Evolutionary conservation across 2,329 filamentous ascomycete genomes (phyloP).

Genomic region (Fusarium palustre): DNA sequence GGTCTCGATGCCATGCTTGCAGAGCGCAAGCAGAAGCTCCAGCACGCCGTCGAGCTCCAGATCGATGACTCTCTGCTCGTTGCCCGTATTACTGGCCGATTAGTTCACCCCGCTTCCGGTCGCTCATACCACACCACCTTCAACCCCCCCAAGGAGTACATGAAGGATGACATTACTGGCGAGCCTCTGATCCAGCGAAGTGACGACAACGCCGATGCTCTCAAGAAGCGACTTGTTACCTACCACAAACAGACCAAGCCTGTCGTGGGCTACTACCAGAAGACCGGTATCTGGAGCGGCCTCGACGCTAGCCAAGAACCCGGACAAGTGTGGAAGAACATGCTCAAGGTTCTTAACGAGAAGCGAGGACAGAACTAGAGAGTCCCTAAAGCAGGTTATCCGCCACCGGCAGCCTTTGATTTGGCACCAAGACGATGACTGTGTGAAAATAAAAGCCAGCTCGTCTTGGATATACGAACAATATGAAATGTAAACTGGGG

Average conservation of each 20-base stretch:
- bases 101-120: constrained; percentile 95
- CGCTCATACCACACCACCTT: constrained; percentile 98
- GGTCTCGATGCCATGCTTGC: constrained; percentile 92
- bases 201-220: constrained; percentile 95
- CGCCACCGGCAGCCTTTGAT: constrained; percentile 47
- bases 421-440: constrained; percentile 44
- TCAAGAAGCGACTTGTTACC: constrained; percentile 92
- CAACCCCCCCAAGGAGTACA: constrained; percentile 93
- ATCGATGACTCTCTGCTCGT: constrained; percentile 96
- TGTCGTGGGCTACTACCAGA: constrained; percentile 96
- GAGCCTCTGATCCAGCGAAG: constrained; percentile 96
- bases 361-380: constrained; percentile 52
- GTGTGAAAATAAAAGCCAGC: constrained; percentile 26
- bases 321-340: constrained; percentile 92
- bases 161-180: constrained; percentile 97
- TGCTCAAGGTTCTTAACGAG: constrained; percentile 83
- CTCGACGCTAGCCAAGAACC: constrained; percentile 97
- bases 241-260: constrained; percentile 95
- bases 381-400: constrained; percentile 37
- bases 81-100: constrained; percentile 93
- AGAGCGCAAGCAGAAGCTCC: constrained; percentile 82
- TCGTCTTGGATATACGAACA: constrained; percentile 47
- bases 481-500: constrained; percentile 42
- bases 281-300: constrained; percentile 95
- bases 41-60: constrained; percentile 95